These are phyloP conservation scores for Paramecium primaurelia DNA, from an alignment of 73 alveolate genomes.

Conservation along the genomic window DNA sequence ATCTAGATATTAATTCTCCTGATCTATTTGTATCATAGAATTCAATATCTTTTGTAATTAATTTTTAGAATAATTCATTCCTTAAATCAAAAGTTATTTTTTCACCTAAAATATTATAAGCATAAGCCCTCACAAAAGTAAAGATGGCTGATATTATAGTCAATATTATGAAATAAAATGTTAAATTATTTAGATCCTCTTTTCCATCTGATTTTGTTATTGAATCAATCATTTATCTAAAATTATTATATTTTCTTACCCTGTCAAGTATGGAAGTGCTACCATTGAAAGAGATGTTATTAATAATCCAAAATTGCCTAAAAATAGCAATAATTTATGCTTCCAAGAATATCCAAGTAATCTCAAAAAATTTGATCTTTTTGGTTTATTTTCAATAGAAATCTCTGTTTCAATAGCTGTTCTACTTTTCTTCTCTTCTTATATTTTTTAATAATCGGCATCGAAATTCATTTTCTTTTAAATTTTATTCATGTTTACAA, in stretches of 20 bases:
- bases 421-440: background rate
- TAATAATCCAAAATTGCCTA: constrained; percentile 40
- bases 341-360: constrained; percentile 5
- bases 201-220: background rate
- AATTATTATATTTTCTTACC: background rate
- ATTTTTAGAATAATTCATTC: constrained; percentile 45
- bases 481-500: background rate
- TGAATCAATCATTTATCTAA: background rate
- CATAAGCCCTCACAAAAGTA: constrained; percentile 51
- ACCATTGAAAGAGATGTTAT: constrained; percentile 34
- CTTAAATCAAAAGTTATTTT: constrained; percentile 25
- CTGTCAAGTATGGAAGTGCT: constrained; percentile 49
- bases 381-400: background rate
- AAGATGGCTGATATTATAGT: background rate
- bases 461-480: background rate
- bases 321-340: background rate
- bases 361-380: background rate
- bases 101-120: constrained; percentile 48
- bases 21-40: constrained; percentile 41
- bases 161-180: background rate
- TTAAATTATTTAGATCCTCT: background rate
- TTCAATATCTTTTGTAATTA: constrained; percentile 38
- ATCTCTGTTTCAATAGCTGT: background rate
- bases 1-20: constrained; percentile 53
- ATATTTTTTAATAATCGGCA: background rate